These are phyloP conservation scores for Lecanosticta acicola DNA, from an alignment of 2,329 filamentous ascomycete species.

Conservation along the genomic window DNA sequence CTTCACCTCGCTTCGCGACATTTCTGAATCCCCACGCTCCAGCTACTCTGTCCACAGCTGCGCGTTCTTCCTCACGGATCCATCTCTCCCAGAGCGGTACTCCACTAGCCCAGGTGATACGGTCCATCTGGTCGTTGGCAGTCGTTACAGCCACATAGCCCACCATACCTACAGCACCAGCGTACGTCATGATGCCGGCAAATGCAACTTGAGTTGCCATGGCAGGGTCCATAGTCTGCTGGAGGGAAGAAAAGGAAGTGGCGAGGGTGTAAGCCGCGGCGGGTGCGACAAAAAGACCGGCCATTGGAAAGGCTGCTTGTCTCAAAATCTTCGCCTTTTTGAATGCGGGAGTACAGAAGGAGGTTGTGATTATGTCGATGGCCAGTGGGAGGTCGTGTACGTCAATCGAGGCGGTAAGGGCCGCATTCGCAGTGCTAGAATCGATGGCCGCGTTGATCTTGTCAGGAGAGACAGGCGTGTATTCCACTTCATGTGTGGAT, in stretches of 20 bases:
- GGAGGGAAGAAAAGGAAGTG: slow-evolving; percentile 58
- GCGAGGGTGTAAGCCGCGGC: slow-evolving; percentile 66
- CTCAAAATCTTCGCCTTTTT: slow-evolving; percentile 61
- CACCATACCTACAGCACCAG: slow-evolving; percentile 72
- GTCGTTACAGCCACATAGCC: slow-evolving; percentile 81
- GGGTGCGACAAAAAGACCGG: slow-evolving; percentile 54
- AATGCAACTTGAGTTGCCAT: slow-evolving; percentile 75
- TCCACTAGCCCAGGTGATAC: slow-evolving; percentile 84
- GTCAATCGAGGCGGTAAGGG: slow-evolving; percentile 73
- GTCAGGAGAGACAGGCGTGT: slow-evolving; percentile 56
- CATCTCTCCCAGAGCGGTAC: slow-evolving; percentile 75
- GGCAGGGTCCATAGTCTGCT: slow-evolving; percentile 69
- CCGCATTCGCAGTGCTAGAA: slow-evolving; percentile 61
- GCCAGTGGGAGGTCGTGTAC: slow-evolving; percentile 72
- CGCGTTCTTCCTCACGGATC: slow-evolving; percentile 84
- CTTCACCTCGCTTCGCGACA: slow-evolving; percentile 71
- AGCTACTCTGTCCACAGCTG: slow-evolving; percentile 78
- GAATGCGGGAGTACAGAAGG: slow-evolving; percentile 63
- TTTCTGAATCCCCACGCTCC: slow-evolving; percentile 90
- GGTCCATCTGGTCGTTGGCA: slow-evolving; percentile 88
- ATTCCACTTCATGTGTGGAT: slow-evolving; percentile 44
- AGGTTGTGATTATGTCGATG: slow-evolving; percentile 66
- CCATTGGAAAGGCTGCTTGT: slow-evolving; percentile 55
- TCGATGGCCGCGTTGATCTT: slow-evolving; percentile 65
- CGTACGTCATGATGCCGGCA: slow-evolving; percentile 74